Evolutionary conservation across 177 flowering plant species (phyloP).

Genomic region (Vitis hybrid): DNA sequence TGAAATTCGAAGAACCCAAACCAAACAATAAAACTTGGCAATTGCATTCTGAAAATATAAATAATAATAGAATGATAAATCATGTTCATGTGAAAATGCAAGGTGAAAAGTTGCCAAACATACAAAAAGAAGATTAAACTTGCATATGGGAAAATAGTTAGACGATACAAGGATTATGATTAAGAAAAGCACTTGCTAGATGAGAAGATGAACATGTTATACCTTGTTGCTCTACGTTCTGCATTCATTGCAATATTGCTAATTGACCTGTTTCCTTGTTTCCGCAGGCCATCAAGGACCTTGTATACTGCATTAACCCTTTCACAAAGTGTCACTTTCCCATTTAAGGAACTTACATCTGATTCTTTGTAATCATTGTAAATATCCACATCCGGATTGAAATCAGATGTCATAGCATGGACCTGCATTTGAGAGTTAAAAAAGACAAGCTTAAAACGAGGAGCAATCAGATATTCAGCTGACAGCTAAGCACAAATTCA

Average conservation of each 20-base stretch:
- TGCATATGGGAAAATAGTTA: no score
- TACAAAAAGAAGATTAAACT: no score
- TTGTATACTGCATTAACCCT: slow-evolving; percentile 28
- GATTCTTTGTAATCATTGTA: slow-evolving; percentile 28
- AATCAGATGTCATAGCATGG: slow-evolving; percentile 42
- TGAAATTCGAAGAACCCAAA: no score
- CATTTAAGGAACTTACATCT: slow-evolving; percentile 22
- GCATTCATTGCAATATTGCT: slow-evolving; percentile 29
- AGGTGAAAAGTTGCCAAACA: no score
- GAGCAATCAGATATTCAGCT: neutral
- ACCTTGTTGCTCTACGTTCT: slow-evolving; percentile 36
- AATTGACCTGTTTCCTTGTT: slow-evolving; percentile 33
- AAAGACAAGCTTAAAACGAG: neutral
- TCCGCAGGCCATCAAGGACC: slow-evolving; percentile 32
- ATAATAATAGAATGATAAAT: no score
- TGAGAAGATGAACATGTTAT: neutral
- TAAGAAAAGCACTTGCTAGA: neutral
- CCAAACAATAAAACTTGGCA: no score
- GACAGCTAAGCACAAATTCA: no score
- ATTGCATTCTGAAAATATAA: no score
- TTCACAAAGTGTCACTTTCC: slow-evolving; percentile 11
- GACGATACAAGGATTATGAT: no score
- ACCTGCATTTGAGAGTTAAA: slow-evolving; percentile 10
- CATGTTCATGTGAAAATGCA: no score
- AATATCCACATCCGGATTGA: slow-evolving; percentile 27